Base-by-base conservation (phyloP, 2,329 filamentous ascomycete genomes). In the Aspergillus eucalypticola region DNA sequence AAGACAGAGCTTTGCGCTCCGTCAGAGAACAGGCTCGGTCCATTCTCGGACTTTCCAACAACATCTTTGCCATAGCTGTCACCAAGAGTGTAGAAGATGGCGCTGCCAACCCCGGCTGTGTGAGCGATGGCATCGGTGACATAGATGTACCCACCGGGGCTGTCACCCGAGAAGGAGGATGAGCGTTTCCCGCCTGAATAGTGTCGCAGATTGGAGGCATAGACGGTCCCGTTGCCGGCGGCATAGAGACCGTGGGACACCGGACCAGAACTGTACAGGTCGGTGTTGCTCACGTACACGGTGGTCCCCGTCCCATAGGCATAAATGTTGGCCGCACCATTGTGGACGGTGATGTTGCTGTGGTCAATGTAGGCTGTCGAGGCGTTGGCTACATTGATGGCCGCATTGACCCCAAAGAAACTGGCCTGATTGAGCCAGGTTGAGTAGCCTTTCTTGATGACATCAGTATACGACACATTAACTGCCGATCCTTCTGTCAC, bases 251-350 rank as follows among this genome's bases (percentile, higher is more conserved):
- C 71, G 52, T 75, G 73, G 0, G 69, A 64, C 1, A 72, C 67
- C 1, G 73, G 73, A 0, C 73, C 72, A 6, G 71, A 73, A 8
- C 66, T 69, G 63, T 75, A 75, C 2, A 75, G 65, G 64, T 68
- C 68, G 2, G 67, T 54, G 54, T 72, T 60, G 32, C 59, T 61
- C 13, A 75, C 66, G 54, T 71, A 52, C 4, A 72, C 68, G 10
- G 66, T 57, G 0, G 68, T 71, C 39, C 65, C 69, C 3, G 64
- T 67, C 25, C 73, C 73, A 35, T 72, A 74, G 3, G 69, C 42
- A 60, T 73, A 75, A 39, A 75, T 39, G 15, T 74, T 72, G 10
- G 73, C 73, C 2, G 72, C 73, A 6, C 73, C 73, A 51, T 75
- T 74, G 61, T 75, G 73, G 1, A 67, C 64, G 3, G 73, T 75